phyloP scores from a whole-genome alignment of 2,329 filamentous ascomycete genomes.

The Colletotrichum sp. region DNA sequence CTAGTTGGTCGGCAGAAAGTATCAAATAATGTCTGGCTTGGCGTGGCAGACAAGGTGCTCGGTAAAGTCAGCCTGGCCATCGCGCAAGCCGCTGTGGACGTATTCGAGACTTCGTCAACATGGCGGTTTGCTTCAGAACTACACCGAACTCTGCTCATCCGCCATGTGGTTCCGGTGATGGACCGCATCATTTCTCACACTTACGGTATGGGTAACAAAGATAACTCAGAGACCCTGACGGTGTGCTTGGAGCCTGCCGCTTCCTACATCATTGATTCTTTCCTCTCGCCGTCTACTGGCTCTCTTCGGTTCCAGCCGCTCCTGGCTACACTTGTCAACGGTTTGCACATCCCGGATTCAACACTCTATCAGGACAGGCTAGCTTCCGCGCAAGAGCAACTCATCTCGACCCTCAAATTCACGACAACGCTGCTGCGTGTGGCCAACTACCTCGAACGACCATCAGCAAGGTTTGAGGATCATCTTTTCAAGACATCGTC shows the following conservation, averaged over 20 bases:
- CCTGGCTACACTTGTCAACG: constrained; percentile 70
- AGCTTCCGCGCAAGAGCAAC: constrained; percentile 64
- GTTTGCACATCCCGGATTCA: constrained; percentile 62
- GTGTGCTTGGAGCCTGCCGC: constrained; percentile 75
- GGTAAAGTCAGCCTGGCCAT: constrained; percentile 74
- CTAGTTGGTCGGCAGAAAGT: constrained; percentile 49
- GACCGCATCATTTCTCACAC: constrained; percentile 74
- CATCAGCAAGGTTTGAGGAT: constrained; percentile 71
- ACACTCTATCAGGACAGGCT: constrained; percentile 65
- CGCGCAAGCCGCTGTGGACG: constrained; percentile 77
- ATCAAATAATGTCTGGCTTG: constrained; percentile 64
- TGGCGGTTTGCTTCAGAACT: constrained; percentile 80
- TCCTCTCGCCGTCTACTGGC: constrained; percentile 72
- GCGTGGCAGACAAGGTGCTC: constrained; percentile 80
- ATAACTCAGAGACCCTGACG: constrained; percentile 51
- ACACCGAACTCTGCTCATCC: constrained; percentile 73
- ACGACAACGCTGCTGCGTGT: constrained; percentile 74
- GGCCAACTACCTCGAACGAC: constrained; percentile 66
- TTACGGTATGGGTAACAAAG: constrained; percentile 74
- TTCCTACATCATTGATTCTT: constrained; percentile 76
- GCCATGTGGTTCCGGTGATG: constrained; percentile 72
- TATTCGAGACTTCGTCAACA: constrained; percentile 83
- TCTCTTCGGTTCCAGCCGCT: constrained; percentile 80
- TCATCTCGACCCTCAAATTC: constrained; percentile 68
- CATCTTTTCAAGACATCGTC: constrained; percentile 84